Evolutionary conservation across 345 rosid genomes (phyloP), one percentile per base, ranked within the genome.

Genomic region (rapeseed (Brassica napus)): DNA sequence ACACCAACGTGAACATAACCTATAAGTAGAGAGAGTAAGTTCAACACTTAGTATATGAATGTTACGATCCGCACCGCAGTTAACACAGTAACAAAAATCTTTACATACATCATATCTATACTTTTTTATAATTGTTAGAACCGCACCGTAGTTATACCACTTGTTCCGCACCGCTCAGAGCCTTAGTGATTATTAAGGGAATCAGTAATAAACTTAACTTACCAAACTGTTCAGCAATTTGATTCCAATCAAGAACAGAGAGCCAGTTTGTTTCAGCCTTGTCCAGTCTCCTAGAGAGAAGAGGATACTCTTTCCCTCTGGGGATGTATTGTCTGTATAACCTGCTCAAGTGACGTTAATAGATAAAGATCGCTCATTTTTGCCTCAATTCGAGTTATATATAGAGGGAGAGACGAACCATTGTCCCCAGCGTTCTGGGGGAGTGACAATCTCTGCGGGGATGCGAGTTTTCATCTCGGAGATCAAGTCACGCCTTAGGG

Each of bases 1-100:
- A 89, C 77, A 39, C 97, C 97, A 61, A 92, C 85, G 62, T 94
- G 92, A 60, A 94, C 97, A 77, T 92, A 91, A 76, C 98, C 98
- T 91, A 80, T 69, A 47, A 81, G 59, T 30, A 52, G 21, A 47
- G 49, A 42, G 35, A 5, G 11, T 0, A 57, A 68, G 26, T 24
- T 26, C 62, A 34, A 34, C 37, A 34, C 31, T 28, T 28, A 18
- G 21, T 18, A 18, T 18, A 0, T 18, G 21, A 18, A 18, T 18
- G 21, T 18, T 18, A 18, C 21, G 21, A 18, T 18, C 21, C 21
- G 21, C 21, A 18, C 21, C 21, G 21, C 21, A 18, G 21, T 1
- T 18, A 18, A 18, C 21, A 18, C 21, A 18, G 21, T 18, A 18
- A 18, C 21, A 18, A 18, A 18, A 18, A 18, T 18, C 21, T 18